Base-by-base conservation (phyloP, 106 monocot genomes). In the Phalaenopsis aphrodite region DNA sequence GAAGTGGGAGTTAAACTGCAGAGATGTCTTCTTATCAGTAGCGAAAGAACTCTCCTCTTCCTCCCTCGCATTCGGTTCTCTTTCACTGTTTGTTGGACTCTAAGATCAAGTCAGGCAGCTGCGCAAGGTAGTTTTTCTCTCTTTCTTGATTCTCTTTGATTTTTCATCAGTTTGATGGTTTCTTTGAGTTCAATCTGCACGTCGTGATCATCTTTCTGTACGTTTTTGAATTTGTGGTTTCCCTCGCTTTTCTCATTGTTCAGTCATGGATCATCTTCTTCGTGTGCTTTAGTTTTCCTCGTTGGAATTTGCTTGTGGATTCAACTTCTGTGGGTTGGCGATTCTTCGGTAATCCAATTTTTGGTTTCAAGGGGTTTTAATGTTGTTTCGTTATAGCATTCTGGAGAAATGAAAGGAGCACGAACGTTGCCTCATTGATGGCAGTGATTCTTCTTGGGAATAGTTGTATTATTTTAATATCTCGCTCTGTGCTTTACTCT, bases 101-200 rank as follows among this genome's bases (percentile, higher is more conserved):
- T 61, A n/a, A 18, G 4, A 6, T 17, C 38, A 78, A 15, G 55
- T n/a, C 41, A 42, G 41, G 39, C 12, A 8, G 14, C 7, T 2
- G 52, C 9, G 52, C 47, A 19, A 41, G 57, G 78, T 56, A 78
- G 6, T 78, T 15, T 78, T 55, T 77, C 77, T 55, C 52, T 41
- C 56, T 78, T 56, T 19, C 5, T 49, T 30, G 55, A 3, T 77
- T 41, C 21, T 15, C 4, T 30, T 77, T 30, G 0, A 30, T 30
- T 75, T 43, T 75, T 10, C 39, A 46, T 52, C 38, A 69, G 1
- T 69, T 37, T 69, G 8, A 11, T 39, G 5, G 64, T 64, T 61
- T 38, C 9, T 69, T 38, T 4, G 38, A 11, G 61, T 3, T 19
- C 21, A n/a, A 21, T 61, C 61, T 75, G 21, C 15, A 75, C 24